These are phyloP conservation scores for Trichosporon faecale DNA, from an alignment of 1,284 basidiomycete species.

Conservation along the genomic window DNA sequence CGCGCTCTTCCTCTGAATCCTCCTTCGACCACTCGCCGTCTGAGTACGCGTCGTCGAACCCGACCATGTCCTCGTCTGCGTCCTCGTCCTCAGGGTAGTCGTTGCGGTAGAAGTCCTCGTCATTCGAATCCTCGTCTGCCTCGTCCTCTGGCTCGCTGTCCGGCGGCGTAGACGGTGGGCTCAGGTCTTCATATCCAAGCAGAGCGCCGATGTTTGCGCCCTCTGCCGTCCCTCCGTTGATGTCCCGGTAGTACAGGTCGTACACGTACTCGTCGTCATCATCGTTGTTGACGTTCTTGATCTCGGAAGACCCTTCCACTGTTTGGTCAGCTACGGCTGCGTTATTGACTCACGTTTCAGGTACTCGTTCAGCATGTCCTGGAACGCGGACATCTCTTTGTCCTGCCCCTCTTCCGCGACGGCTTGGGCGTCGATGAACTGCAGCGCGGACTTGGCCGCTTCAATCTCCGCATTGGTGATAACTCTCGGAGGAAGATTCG, in stretches of 20 bases:
- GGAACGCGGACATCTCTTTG: constrained; percentile 48
- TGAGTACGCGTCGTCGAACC: constrained; percentile 35
- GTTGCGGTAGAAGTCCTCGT: constrained; percentile 53
- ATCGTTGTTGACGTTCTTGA: background rate
- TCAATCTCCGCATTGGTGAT: constrained; percentile 40
- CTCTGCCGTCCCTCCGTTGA: constrained; percentile 19
- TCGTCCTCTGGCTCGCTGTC: constrained; percentile 51
- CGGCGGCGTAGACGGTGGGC: constrained; percentile 38
- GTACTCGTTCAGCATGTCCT: constrained; percentile 51
- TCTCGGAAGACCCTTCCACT: background rate
- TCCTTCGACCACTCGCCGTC: constrained; percentile 35
- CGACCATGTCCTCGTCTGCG: constrained; percentile 49
- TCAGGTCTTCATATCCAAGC: constrained; percentile 45
- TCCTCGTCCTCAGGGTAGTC: constrained; percentile 54
- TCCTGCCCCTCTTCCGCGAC: constrained; percentile 36
- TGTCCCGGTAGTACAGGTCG: constrained; percentile 52
- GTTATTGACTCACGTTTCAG: constrained; percentile 36
- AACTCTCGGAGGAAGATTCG: constrained; percentile 36
- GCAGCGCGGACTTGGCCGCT: constrained; percentile 26
- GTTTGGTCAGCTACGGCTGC: background rate
- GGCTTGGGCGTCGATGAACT: constrained; percentile 49
- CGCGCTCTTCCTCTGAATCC: constrained; percentile 29
- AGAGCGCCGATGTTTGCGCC: constrained; percentile 21
- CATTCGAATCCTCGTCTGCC: constrained; percentile 53
- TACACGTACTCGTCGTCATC: constrained; percentile 50